A percentile compares a stretch with the other conserved stretches of the same genome.
phyloP scores from a whole-genome alignment of 1,284 basidiomycete species.

The Omphalotus olearius region DNA sequence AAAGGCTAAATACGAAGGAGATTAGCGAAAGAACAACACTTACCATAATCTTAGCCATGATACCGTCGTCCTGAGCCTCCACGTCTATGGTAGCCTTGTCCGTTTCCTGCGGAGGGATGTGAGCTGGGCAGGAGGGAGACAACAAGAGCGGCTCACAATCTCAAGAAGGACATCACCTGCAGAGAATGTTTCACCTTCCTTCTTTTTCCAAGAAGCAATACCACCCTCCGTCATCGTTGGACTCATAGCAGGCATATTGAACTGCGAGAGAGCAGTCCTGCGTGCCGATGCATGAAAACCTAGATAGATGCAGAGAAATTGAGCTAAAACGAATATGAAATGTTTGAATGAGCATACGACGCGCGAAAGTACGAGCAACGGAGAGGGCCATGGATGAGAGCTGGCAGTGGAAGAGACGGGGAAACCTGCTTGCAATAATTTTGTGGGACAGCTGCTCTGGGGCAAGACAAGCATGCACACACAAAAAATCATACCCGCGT shows the following conservation, averaged over 20 bases:
- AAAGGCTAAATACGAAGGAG: constrained; percentile 1
- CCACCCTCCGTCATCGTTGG: constrained; percentile 99
- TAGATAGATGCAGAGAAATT: constrained; percentile 28
- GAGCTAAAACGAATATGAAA: constrained; percentile 6
- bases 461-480: too few relatives aligned
- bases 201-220: constrained; percentile 96
- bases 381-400: constrained; percentile 48
- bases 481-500: neutral
- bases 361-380: constrained; percentile 63
- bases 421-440: too few relatives aligned
- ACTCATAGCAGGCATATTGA: constrained; percentile 99
- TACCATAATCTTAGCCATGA: constrained; percentile 89
- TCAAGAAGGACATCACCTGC: constrained; percentile 93
- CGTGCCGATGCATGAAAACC: constrained; percentile 81
- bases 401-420: constrained; percentile 11
- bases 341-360: constrained; percentile 42
- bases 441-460: too few relatives aligned
- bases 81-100: constrained; percentile 99
- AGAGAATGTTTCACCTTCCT: constrained; percentile 88
- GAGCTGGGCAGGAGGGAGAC: constrained; percentile 12
- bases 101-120: constrained; percentile 69
- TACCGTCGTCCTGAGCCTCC: constrained; percentile 95
- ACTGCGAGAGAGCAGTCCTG: constrained; percentile 79
- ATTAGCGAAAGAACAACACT: constrained; percentile 20
- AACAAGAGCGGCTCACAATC: constrained; percentile 59